phyloP scores from a whole-genome alignment of 768 basidiomycete genomes.

The Lactarius hatsudake region DNA sequence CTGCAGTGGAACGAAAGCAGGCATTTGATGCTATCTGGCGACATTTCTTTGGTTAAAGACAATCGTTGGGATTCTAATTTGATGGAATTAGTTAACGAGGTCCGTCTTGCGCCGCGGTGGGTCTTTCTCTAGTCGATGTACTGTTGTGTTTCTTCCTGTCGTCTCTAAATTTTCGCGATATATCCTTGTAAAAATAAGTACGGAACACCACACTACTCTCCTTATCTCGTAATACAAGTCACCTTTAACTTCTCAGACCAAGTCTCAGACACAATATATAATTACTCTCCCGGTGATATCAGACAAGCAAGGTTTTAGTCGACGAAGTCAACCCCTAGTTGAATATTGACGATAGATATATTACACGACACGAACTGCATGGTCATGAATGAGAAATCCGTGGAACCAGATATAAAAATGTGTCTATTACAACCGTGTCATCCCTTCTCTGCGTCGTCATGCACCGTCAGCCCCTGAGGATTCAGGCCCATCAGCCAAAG shows the following conservation, averaged over 20 bases:
- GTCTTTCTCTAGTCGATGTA: too few relatives aligned
- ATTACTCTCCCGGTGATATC: too few relatives aligned
- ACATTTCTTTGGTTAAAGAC: slow-evolving; percentile 7
- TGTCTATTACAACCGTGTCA: slow-evolving; percentile 5
- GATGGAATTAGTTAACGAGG: not conserved
- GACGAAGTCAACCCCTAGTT: not conserved
- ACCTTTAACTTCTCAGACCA: too few relatives aligned
- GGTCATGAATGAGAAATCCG: slow-evolving; percentile 8
- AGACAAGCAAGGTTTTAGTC: too few relatives aligned
- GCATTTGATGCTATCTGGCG: slow-evolving; percentile 54
- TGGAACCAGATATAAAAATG: slow-evolving; percentile 12
- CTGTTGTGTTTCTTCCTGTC: too few relatives aligned
- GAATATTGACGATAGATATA: slow-evolving; percentile 14
- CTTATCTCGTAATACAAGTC: too few relatives aligned
- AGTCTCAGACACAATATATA: too few relatives aligned
- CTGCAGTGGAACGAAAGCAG: slow-evolving; percentile 55
- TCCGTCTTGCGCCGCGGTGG: too few relatives aligned
- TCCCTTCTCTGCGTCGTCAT: slow-evolving; percentile 8
- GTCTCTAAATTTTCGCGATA: too few relatives aligned
- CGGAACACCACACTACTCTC: too few relatives aligned
- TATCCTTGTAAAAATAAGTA: too few relatives aligned
- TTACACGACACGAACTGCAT: slow-evolving; percentile 19
- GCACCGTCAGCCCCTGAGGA: slow-evolving; percentile 24
- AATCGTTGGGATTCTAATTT: not conserved
- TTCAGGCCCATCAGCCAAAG: slow-evolving; percentile 4